Conservation (phyloP, 257 asterid genomes). For the Paulownia fortunei region DNA sequence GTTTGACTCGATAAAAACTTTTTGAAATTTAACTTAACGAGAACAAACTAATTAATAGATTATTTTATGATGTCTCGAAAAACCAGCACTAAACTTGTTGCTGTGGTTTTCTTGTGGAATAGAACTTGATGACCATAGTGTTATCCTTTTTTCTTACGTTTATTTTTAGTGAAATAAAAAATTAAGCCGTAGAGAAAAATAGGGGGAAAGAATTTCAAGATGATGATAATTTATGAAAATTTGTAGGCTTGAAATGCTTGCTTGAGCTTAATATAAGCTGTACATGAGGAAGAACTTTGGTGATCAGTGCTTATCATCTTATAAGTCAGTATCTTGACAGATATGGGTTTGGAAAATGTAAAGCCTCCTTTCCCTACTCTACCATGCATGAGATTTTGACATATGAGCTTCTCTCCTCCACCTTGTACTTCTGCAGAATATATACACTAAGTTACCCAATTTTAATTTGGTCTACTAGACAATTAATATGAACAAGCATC, state of each 20-base stretch:
- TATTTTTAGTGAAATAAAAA: too few relatives aligned
- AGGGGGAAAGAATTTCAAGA: too few relatives aligned
- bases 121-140: too few relatives aligned
- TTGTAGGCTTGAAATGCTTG: neutral
- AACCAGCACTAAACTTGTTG: too few relatives aligned
- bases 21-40: too few relatives aligned
- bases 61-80: too few relatives aligned
- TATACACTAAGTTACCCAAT: neutral
- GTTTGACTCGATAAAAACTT: too few relatives aligned
- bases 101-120: too few relatives aligned
- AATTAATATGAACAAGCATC: neutral
- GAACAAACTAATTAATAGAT: too few relatives aligned
- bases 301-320: neutral
- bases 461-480: neutral
- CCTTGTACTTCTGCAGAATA: neutral
- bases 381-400: neutral
- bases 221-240: neutral
- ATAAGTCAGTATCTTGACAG: slow-evolving; percentile 1
- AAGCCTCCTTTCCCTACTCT: neutral
- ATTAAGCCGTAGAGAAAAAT: too few relatives aligned
- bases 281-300: neutral
- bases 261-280: neutral
- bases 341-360: neutral
- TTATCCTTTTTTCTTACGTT: too few relatives aligned
- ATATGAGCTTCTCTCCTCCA: neutral